Evolutionary conservation across 371 early-diverging fungal species (phyloP), one percentile per base, ranked within the genome.

Genomic region (Phascolomyces articulosus): DNA sequence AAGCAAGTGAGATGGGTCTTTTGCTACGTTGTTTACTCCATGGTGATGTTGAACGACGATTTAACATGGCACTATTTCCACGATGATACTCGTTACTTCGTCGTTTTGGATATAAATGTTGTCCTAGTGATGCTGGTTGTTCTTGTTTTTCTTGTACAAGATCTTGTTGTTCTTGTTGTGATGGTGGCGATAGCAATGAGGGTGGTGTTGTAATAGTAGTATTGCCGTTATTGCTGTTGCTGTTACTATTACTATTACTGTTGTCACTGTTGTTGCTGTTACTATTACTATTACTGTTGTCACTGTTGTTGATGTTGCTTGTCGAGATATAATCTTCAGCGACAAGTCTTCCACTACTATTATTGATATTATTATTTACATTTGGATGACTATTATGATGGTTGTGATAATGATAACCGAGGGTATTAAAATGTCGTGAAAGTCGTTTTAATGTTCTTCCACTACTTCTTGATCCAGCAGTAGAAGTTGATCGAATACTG

Each of bases 31-130:
- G 21, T 20, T n/a, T n/a, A n/a, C 27, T 23, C 20, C 40, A 24
- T 23, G 31, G 60, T 15, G 47, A 59, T 40, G 34, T 34, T 1
- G 40, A 38, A 15, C 23, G 40, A 29, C 40, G 40, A 38, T 38
- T 34, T 24, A 31, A 4, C 57, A 57, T 57, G 0, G 51, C 4
- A 15, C 51, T 21, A 40, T 38, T 24, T 7, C 51, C 9, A 1
- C 51, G 51, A 34, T 34, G 11, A 11, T 51, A 51, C 7, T 51
- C 51, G 23, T 10, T 51, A 24, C 51, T 51, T 20, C 51, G 51
- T 51, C 51, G 51, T 24, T 23, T 51, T 24, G 21, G 51, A n/a
- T 51, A 51, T n/a, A 51, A n/a, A 24, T 51, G 51, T 15, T 51
- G 51, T 20, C 51, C 51, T 11, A 51, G 51, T 24, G 51, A 24